Base-by-base conservation (phyloP, 352 stramenopile species). In the Saprolegnia diclina region DNA sequence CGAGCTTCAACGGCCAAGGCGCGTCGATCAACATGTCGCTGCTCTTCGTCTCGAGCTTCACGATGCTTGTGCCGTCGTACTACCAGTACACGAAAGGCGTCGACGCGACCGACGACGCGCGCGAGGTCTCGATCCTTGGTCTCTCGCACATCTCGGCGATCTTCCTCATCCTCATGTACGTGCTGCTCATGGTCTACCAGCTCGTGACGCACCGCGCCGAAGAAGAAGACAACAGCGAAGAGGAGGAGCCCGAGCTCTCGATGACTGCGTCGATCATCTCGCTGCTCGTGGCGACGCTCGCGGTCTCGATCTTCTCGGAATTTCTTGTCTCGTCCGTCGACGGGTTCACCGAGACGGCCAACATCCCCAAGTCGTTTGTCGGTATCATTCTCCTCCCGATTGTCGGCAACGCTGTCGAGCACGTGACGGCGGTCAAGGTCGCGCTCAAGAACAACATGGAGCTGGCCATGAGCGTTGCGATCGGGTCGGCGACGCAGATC, bases 381-480 rank as follows among this genome's bases (percentile, higher is more conserved):
- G 96, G 96, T 56, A 88, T 99, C 35, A 97, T 99, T 66, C 76
- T 99, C 65, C 72, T 99, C 38, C 97, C 97, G 1, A 97, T 99
- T 38, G 95, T 99, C 21, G 95, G 97, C 56, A 99, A 99, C 80
- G 96, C 96, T 16, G 95, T 98, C 5, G 97, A 99, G 77, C 97
- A 99, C 74, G 91, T 98, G 42, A 98, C 95, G 5, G 96, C 96
- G 18, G 85, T 99, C 56, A 97, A 96, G 32, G 96, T 99, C 9
- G 97, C 96, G 26, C 88, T 97, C 65, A 98, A 98, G 79, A 87
- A 98, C 78, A 99, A 99, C 80, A 98, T 99, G 95, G 96, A 99
- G 85, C 83, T 99, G 10, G 90, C 95, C 9, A 97, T 99, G 83
- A 96, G 96, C 62, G 94, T 99, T 35, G 96, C 97, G 21, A 82